These are phyloP conservation scores for Fraxinus velutina DNA, from an alignment of 305 asterid species.

Conservation along the genomic window DNA sequence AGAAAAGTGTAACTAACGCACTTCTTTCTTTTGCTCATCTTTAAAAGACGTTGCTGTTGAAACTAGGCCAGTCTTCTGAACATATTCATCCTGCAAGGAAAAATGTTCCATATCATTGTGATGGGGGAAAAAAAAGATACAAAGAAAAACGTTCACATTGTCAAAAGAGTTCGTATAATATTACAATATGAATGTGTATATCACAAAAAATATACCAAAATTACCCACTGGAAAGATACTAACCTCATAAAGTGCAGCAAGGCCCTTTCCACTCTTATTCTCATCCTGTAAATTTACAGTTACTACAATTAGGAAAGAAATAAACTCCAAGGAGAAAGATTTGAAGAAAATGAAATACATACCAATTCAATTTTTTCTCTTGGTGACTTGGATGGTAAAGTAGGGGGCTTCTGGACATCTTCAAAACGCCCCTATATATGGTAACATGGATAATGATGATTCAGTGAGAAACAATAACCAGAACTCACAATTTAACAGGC, in stretches of 20 bases:
- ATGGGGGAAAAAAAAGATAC: background rate
- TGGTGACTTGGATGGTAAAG: conserved; percentile 54
- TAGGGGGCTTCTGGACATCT: conserved; percentile 69
- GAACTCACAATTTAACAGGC: background rate
- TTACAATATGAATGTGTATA: background rate
- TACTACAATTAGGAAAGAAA: conserved; percentile 17
- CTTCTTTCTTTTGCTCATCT: conserved; percentile 92
- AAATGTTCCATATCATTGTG: conserved; percentile 9
- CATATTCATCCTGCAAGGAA: conserved; percentile 73
- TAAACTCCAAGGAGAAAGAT: conserved; percentile 14
- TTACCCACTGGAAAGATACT: conserved; percentile 19
- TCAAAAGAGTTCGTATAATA: background rate
- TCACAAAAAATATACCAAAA: background rate
- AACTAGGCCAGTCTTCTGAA: conserved; percentile 85
- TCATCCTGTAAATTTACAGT: conserved; percentile 62
- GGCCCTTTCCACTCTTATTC: conserved; percentile 86
- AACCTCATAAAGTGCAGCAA: conserved; percentile 87
- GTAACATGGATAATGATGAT: conserved; percentile 13
- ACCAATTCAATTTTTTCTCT: conserved; percentile 77
- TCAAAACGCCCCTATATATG: conserved; percentile 75
- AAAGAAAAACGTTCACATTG: background rate
- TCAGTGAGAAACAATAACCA: background rate
- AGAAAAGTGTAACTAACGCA: conserved; percentile 30
- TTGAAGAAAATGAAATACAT: conserved; percentile 16
- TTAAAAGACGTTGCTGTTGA: conserved; percentile 65